These are phyloP conservation scores for Hymenoscyphus fraxineus DNA, from an alignment of 2,329 filamentous ascomycete species.

Conservation along the genomic window DNA sequence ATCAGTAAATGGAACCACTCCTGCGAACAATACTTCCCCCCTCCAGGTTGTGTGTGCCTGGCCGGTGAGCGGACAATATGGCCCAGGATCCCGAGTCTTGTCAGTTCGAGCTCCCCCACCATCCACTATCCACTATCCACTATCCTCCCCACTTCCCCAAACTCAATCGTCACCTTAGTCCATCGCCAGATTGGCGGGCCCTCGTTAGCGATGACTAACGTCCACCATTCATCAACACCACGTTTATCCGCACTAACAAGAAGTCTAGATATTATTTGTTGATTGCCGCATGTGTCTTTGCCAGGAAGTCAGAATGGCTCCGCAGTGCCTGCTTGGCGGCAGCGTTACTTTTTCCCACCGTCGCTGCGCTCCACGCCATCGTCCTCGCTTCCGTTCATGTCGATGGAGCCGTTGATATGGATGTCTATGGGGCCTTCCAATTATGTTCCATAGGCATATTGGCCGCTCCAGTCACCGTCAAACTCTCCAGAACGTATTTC, in stretches of 20 bases:
- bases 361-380: constrained; percentile 61
- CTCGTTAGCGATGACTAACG: background rate
- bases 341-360: constrained; percentile 58
- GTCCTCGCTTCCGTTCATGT: constrained; percentile 56
- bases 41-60: constrained; percentile 51
- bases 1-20: background rate
- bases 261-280: constrained; percentile 57
- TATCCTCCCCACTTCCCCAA: background rate
- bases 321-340: constrained; percentile 60
- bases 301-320: constrained; percentile 59
- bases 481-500: constrained; percentile 61
- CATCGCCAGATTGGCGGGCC: constrained; percentile 1
- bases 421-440: constrained; percentile 65
- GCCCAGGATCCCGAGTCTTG: constrained; percentile 50
- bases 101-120: constrained; percentile 34
- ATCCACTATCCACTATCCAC: too few species aligned
- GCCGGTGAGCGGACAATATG: constrained; percentile 56
- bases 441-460: constrained; percentile 63
- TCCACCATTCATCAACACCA: background rate
- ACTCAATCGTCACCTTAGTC: constrained; percentile 6
- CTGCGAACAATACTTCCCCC: constrained; percentile 18
- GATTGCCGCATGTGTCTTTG: constrained; percentile 59
- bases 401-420: constrained; percentile 63
- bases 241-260: background rate
- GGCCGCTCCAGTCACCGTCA: constrained; percentile 59